Base-by-base conservation (phyloP, 78 protist genomes). In the Guillardia theta region DNA sequence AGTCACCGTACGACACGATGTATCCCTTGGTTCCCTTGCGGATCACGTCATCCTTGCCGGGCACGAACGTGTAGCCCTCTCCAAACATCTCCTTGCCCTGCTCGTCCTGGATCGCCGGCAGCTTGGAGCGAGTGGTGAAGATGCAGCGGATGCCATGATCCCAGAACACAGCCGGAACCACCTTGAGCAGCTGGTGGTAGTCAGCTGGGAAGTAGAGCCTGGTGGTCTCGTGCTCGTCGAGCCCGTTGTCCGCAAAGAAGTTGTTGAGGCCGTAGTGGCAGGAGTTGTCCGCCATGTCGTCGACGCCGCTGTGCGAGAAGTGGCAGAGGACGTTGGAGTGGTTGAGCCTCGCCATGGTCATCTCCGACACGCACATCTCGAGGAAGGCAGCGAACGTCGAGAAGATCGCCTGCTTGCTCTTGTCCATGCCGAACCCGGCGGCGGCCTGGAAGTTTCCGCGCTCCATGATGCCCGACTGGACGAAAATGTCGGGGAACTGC, bases 211-310 rank as follows among this genome's bases (percentile, higher is more conserved):
- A 93, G 94, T 70, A 93, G 48, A 93, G 88, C 41, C 64, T 24
- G 64, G 87, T 76, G 33, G 3, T 5, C 46, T 93, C 21, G 45
- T 70, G 83, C 62, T 93, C 92, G 58, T 46, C 41, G 36, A 93
- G 78, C 21, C 94, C 94, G 88, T 77, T 77, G 94, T 93, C 94
- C 33, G 94, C 94, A 64, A 64, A 93, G 77, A 93, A 36, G 58
- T 64, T 44, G 94, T 93, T 93, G 44, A 93, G 43, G 46, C 83
- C 94, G 94, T 76, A 93, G 94, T 93, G 94, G 88, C 94, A 93
- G 47, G 94, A 47, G 94, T 93, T 93, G 64, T 93, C 94, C n/a
- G 94, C 94, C 83, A 70, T 70, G 83, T 70, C 83, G 41, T 70
- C 83, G 41, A 70, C 83, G 83, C 94, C 94, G 21, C 48, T 48